phyloP scores from a whole-genome alignment of 495 filamentous ascomycete species.

The Neurospora sp. region DNA sequence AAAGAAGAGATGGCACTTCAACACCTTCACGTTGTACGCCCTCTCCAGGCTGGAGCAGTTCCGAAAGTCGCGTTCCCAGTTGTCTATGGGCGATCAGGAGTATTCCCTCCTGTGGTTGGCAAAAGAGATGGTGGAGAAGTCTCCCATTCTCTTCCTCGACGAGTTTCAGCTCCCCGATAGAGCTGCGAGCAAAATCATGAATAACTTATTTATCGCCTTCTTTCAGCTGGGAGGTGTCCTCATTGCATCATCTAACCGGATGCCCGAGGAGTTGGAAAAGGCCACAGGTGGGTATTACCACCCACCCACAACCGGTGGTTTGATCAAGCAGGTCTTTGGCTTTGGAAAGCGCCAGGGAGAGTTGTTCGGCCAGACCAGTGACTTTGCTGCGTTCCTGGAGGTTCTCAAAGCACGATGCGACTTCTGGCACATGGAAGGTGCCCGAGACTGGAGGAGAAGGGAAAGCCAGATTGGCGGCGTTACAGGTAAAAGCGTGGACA shows the following conservation, averaged over 20 bases:
- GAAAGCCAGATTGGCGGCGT: constrained; percentile 22
- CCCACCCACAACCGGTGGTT: constrained; percentile 37
- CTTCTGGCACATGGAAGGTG: constrained; percentile 61
- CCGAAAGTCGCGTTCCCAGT: constrained; percentile 28
- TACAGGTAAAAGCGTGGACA: background rate
- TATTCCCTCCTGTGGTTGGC: constrained; percentile 57
- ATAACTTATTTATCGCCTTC: constrained; percentile 59
- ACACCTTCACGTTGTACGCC: constrained; percentile 64
- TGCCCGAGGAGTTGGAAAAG: constrained; percentile 63
- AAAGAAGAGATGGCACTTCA: constrained; percentile 65
- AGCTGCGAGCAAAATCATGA: constrained; percentile 57
- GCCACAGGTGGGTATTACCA: constrained; percentile 51
- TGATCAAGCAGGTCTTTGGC: constrained; percentile 37
- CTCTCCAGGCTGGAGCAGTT: constrained; percentile 52
- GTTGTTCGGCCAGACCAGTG: constrained; percentile 43
- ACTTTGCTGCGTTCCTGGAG: constrained; percentile 58
- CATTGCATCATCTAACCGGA: constrained; percentile 60
- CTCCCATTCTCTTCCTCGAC: constrained; percentile 62
- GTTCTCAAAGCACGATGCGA: constrained; percentile 58
- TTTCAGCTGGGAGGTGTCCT: constrained; percentile 66
- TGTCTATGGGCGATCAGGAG: constrained; percentile 22
- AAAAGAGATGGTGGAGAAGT: constrained; percentile 53
- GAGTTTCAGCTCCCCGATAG: constrained; percentile 67
- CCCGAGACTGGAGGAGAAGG: constrained; percentile 52
- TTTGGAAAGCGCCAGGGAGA: constrained; percentile 20